Base-by-base conservation (phyloP, 352 stramenopile species). In the Phytophthora crassamura region DNA sequence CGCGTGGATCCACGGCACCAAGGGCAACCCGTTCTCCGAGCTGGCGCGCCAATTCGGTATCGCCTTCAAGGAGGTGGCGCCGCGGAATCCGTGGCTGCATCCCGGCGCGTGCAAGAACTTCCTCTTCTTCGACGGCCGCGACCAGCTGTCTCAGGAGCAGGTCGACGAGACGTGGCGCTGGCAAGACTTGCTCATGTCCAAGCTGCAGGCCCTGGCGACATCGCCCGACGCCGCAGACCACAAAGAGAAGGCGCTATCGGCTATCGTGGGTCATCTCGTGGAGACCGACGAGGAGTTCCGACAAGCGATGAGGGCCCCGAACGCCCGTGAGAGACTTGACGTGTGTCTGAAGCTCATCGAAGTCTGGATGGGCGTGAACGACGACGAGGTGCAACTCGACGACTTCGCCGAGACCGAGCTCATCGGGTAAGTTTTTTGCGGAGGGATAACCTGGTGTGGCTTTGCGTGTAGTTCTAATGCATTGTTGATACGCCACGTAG, bases 1-100 rank as follows among this genome's bases (percentile, higher is more conserved):
- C 9, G 81, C 81, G 34, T 90, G 78, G 81, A 85, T 90, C 48
- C 78, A 86, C 58, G 81, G 81, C 16, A 84, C 74, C 1, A 59
- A 72, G 5, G 66, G 55, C 36, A 86, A 88, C 40, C 75, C 59
- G 14, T 76, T 90, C 53, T 69, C 79, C 6, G 59, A 62, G 10
- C 59, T 78, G 9, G 83, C 81, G 4, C 49, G 38, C 6, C 57
- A 67, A 33, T 80, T 79, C 34, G 64, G 69, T 11, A 78, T 92
- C 12, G 48, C 52, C n/a, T 67, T 72, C 20, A 86, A 89, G 33
- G 59, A 71, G 41, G 71, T 92, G 35, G 86, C 77, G 34, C 43
- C 69, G 30, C 72, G 78, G 28, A 90, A 90, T 48, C 78, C 77
- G 64, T 88, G 81, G 77, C 59, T 90, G 40, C 72, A 88, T 38